phyloP scores from a whole-genome alignment of 129 eudicot species.

The Logfia minima region DNA sequence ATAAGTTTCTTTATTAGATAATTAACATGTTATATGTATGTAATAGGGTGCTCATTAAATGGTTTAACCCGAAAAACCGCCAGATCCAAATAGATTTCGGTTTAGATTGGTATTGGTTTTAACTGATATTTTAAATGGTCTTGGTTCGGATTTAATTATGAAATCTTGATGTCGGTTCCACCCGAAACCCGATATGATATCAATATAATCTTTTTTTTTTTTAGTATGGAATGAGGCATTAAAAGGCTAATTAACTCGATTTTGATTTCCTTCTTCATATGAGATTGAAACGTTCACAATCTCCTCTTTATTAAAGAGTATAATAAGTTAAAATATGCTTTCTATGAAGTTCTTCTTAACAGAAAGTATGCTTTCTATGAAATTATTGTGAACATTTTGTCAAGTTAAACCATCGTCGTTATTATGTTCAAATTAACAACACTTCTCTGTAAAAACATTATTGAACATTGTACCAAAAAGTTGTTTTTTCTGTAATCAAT shows the following conservation, averaged over 20 bases:
- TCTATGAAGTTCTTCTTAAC: too few relatives aligned
- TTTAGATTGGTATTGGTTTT: not conserved
- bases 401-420: too few relatives aligned
- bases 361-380: too few relatives aligned
- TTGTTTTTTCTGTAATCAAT: not conserved
- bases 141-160: not conserved
- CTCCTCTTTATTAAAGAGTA: too few relatives aligned
- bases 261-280: not conserved
- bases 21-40: not conserved
- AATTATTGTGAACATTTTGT: too few relatives aligned
- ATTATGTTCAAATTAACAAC: too few relatives aligned
- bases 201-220: not conserved
- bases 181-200: not conserved
- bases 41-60: not conserved
- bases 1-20: not conserved
- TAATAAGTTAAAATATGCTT: too few relatives aligned
- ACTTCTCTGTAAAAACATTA: too few relatives aligned
- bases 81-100: conserved; percentile 7
- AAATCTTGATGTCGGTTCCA: not conserved
- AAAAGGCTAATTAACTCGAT: not conserved
- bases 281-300: not conserved
- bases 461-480: too few relatives aligned
- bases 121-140: not conserved
- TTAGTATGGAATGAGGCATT: not conserved
- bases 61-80: conserved; percentile 6